Conservation (phyloP, 2,329 filamentous ascomycete species). For the Whalleya microplaca region DNA sequence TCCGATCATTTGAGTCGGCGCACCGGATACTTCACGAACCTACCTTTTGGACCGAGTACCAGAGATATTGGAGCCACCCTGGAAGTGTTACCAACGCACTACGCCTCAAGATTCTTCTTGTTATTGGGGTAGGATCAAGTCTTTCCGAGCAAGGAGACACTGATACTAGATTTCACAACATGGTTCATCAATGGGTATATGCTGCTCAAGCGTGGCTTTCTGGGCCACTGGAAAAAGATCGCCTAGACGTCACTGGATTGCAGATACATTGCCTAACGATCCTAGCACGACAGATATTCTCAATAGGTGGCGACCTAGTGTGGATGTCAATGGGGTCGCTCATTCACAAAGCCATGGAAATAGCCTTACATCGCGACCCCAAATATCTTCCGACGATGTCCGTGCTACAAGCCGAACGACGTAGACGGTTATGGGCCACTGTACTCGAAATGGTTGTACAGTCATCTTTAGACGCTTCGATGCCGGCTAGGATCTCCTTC, state of each 20-base stretch:
- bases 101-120: constrained; percentile 44
- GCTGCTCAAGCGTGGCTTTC: constrained; percentile 47
- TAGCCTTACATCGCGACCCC: constrained; percentile 50
- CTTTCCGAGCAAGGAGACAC: constrained; percentile 32
- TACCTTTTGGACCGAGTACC: constrained; percentile 55
- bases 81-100: constrained; percentile 26
- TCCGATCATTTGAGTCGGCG: constrained; percentile 52
- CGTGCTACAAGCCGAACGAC: constrained; percentile 42
- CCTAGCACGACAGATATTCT: constrained; percentile 46
- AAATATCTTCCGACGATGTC: constrained; percentile 41
- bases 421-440: constrained; percentile 48
- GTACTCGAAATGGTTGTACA: constrained; percentile 46
- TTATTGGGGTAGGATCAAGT: constrained; percentile 46
- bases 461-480: constrained; percentile 43
- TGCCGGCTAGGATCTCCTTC: constrained; percentile 44
- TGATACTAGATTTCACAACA: constrained; percentile 31
- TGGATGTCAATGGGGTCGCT: constrained; percentile 48
- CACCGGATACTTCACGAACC: constrained; percentile 58
- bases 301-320: constrained; percentile 44
- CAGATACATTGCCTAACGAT: constrained; percentile 46
- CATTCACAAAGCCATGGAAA: constrained; percentile 47
- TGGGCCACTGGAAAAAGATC: constrained; percentile 44
- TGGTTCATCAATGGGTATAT: constrained; percentile 44
- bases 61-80: constrained; percentile 47
- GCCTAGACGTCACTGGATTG: constrained; percentile 39